Conservation (phyloP, 345 rosid species). For the Boechera retrofracta region DNA sequence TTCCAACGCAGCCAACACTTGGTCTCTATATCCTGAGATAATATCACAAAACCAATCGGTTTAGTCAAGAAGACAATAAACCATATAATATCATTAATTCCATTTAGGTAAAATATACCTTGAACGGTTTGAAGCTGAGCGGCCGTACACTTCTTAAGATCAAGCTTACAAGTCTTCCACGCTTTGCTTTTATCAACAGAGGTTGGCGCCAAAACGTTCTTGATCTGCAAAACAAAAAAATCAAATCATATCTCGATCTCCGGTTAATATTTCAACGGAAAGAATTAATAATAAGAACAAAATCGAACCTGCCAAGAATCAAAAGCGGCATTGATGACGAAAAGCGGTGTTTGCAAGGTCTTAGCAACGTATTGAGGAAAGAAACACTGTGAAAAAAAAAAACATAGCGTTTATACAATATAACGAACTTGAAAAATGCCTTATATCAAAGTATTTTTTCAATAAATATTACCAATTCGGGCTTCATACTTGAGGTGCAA, state of each 20-base stretch:
- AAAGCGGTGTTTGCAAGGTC: constrained; percentile 73
- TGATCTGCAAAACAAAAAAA: constrained; percentile 52
- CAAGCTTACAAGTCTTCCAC: constrained; percentile 82
- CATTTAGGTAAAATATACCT: constrained; percentile 47
- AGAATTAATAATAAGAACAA: not conserved
- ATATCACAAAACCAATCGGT: not conserved
- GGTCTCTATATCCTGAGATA: constrained; percentile 63
- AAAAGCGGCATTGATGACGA: constrained; percentile 82
- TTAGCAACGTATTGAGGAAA: constrained; percentile 82
- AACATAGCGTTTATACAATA: not conserved
- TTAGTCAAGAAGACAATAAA: constrained; percentile 19
- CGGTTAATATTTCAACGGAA: not conserved
- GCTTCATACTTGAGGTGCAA: constrained; percentile 73
- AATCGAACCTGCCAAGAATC: constrained; percentile 91
- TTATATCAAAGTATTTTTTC: not conserved
- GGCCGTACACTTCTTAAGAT: constrained; percentile 64
- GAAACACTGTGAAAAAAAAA: constrained; percentile 68
- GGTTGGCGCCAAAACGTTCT: constrained; percentile 80
- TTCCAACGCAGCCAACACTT: constrained; percentile 62
- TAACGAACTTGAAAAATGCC: not conserved
- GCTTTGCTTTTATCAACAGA: constrained; percentile 65
- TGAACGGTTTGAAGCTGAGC: constrained; percentile 72
- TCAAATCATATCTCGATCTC: not conserved
- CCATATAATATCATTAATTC: not conserved
- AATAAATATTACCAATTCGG: constrained; percentile 58